Conservation (phyloP, 2,329 filamentous ascomycete genomes). For the Venturia carpophila region DNA sequence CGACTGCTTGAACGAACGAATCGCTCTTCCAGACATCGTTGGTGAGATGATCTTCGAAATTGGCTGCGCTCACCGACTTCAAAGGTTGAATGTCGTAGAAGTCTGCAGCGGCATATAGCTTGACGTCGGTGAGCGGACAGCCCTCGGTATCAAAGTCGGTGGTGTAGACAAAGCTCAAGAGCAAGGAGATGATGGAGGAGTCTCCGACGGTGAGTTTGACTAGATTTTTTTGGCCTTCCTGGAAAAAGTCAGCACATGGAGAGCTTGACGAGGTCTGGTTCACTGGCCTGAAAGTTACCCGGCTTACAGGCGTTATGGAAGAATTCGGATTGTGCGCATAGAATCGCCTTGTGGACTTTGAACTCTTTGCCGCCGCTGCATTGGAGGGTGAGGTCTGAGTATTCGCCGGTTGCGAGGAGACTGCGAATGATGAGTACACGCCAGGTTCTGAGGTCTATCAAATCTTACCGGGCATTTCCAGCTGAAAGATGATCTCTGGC, state of each 20-base stretch:
- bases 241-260: neutral
- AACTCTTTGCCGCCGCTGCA: slow-evolving; percentile 19
- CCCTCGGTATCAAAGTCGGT: neutral
- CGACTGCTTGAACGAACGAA: neutral
- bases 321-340: slow-evolving; percentile 16
- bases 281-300: neutral
- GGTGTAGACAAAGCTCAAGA: neutral
- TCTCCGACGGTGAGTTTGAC: neutral
- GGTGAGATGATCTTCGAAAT: neutral
- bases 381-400: slow-evolving; percentile 21
- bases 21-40: neutral
- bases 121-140: neutral
- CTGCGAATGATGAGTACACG: neutral
- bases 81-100: neutral
- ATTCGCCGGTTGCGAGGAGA: neutral
- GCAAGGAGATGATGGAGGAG: neutral
- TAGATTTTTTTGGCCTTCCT: neutral
- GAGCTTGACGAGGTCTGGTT: neutral
- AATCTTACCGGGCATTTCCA: neutral
- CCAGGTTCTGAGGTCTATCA: neutral
- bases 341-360: slow-evolving; percentile 22
- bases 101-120: neutral
- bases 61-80: neutral
- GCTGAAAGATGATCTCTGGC: neutral
- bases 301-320: neutral